A percentile compares a stretch with the other conserved stretches of the same genome.
Conservation (phyloP, 306 rosid genomes). For the Betula pendula region DNA sequence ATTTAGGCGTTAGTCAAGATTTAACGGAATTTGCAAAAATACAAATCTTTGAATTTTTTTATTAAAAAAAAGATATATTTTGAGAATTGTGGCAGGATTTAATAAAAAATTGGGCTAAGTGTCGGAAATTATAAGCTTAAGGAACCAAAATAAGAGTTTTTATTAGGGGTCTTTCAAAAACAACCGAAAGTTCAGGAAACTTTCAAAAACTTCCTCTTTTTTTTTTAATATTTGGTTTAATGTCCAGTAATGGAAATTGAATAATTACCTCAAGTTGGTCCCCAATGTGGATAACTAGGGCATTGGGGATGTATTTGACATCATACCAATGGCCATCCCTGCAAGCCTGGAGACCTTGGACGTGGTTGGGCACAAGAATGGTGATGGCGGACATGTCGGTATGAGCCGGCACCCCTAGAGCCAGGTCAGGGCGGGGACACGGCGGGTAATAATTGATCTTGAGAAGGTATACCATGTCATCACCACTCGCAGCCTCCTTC, state of each 20-base stretch:
- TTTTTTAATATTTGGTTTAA: no score
- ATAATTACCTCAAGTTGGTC: slow-evolving; percentile 69
- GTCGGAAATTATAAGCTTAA: no score
- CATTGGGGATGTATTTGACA: slow-evolving; percentile 68
- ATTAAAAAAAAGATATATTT: no score
- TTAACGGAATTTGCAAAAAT: no score
- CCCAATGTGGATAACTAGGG: slow-evolving; percentile 72
- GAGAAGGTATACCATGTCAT: slow-evolving; percentile 49
- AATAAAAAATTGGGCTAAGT: no score
- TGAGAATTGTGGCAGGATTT: no score
- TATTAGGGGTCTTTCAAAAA: no score
- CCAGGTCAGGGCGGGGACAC: slow-evolving; percentile 75
- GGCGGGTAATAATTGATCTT: slow-evolving; percentile 91
- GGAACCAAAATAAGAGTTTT: no score
- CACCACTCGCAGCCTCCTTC: slow-evolving; percentile 56
- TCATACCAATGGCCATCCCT: slow-evolving; percentile 67
- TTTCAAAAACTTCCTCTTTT: no score
- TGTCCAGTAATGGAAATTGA: not conserved
- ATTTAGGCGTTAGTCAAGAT: no score
- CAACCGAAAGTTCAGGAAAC: no score
- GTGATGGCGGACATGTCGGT: slow-evolving; percentile 73
- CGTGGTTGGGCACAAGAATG: slow-evolving; percentile 70
- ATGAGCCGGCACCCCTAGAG: slow-evolving; percentile 70
- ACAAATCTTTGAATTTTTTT: no score
- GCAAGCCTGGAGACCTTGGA: slow-evolving; percentile 78